Percentiles rank a stretch among this genome's conserved stretches.
phyloP scores from a whole-genome alignment of 202 grass and related monocot genomes.

The Panicum virgatum region DNA sequence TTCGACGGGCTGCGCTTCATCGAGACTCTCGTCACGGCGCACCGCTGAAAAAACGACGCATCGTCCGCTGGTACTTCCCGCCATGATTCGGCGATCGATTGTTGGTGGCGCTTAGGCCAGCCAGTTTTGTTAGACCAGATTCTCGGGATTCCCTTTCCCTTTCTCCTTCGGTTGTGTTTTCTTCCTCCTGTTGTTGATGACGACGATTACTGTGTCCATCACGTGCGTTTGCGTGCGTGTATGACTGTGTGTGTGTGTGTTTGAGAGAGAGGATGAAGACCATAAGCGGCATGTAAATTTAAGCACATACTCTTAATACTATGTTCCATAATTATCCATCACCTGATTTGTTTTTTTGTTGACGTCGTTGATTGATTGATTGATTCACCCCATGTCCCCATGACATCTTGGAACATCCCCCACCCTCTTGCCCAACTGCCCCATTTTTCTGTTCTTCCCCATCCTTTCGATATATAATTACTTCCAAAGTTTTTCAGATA shows the following conservation, averaged over 20 bases:
- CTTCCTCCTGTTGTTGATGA: neutral
- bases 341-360: neutral
- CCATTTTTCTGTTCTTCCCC: neutral
- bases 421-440: neutral
- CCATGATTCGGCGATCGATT: constrained; percentile 31
- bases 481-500: too few relatives aligned
- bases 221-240: neutral
- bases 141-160: neutral
- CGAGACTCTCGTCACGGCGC: constrained; percentile 77
- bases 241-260: neutral
- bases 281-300: constrained; percentile 13
- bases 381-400: neutral
- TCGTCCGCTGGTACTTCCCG: neutral
- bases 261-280: neutral
- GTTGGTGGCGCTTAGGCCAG: constrained; percentile 6
- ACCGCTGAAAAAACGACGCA: constrained; percentile 41
- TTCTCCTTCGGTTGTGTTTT: neutral
- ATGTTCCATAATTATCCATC: neutral
- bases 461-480: too few relatives aligned
- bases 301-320: neutral
- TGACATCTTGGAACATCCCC: neutral
- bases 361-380: neutral
- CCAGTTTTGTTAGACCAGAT: constrained; percentile 44
- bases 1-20: constrained; percentile 81
- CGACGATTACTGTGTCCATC: neutral